Conservation (phyloP, 1,139 yeast species). For the Lodderomyces jiufengensis region DNA sequence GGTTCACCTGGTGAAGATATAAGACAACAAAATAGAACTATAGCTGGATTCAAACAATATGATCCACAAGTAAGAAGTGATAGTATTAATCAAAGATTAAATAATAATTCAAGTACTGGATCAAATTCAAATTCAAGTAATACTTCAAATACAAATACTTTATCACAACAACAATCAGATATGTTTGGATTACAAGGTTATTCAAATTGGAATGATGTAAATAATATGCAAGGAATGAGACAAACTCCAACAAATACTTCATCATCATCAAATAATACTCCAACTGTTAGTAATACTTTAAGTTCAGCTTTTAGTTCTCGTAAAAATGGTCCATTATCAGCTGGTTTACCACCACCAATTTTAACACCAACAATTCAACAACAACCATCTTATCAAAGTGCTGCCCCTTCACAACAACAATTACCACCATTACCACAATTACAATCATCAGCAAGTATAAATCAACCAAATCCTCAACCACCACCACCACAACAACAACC, state of each 20-base stretch:
- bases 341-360: conserved; percentile 5
- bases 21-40: conserved; percentile 6
- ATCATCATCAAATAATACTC: conserved; percentile 1
- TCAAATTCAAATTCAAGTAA: background rate
- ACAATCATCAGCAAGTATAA: conserved; percentile 2
- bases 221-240: conserved; percentile 3
- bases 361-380: conserved; percentile 8
- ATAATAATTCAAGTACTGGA: background rate
- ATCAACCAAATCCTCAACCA: conserved; percentile 7
- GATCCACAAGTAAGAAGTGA: conserved; percentile 3
- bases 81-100: background rate
- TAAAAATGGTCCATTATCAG: conserved; percentile 1
- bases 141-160: too few relatives aligned
- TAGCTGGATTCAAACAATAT: conserved; percentile 7
- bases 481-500: conserved; percentile 10
- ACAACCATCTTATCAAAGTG: conserved; percentile 7
- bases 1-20: conserved; percentile 32
- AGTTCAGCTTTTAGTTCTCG: background rate
- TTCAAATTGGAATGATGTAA: conserved; percentile 5
- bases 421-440: conserved; percentile 1
- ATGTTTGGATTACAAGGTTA: conserved; percentile 5
- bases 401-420: conserved; percentile 1
- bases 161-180: conserved; percentile 5
- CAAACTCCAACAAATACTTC: conserved; percentile 2
- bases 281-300: conserved; percentile 1